Conservation (phyloP, 768 basidiomycete genomes). For the Cytidiella melzeri region DNA sequence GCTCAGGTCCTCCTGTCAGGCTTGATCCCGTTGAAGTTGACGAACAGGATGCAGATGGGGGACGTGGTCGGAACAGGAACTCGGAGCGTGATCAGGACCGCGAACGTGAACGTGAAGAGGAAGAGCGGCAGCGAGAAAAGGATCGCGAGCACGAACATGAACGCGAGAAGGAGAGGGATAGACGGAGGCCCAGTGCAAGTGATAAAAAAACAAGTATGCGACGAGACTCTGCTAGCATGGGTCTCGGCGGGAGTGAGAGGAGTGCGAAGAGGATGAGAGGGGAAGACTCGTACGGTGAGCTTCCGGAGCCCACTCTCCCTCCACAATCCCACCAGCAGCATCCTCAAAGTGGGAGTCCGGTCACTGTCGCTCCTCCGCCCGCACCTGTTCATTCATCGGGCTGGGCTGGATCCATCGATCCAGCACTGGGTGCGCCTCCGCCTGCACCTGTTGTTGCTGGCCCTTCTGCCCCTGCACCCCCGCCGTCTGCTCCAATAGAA, state of each 20-base stretch:
- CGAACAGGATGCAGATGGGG: conserved; percentile 13
- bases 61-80: conserved; percentile 11
- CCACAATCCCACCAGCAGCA: conserved; percentile 13
- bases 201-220: conserved; percentile 10
- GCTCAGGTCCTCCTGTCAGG: conserved; percentile 9
- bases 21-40: conserved; percentile 16
- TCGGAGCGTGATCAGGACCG: conserved; percentile 13
- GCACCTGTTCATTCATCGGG: conserved; percentile 13
- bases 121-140: conserved; percentile 5
- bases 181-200: background rate
- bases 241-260: conserved; percentile 18
- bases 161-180: conserved; percentile 15
- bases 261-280: conserved; percentile 17
- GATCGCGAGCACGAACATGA: conserved; percentile 12
- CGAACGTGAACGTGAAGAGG: conserved; percentile 3
- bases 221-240: conserved; percentile 17
- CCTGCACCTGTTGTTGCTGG: conserved; percentile 16
- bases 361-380: conserved; percentile 15
- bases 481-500: conserved; percentile 1
- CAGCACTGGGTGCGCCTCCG: conserved; percentile 26
- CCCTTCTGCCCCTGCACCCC: conserved; percentile 18
- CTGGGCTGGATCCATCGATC: conserved; percentile 14
- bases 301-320: conserved; percentile 7
- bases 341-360: conserved; percentile 9
- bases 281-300: conserved; percentile 5